A percentile compares a stretch with the other conserved stretches of the same genome.
phyloP scores from a whole-genome alignment of 2,329 filamentous ascomycete species.

The Capronia americana region DNA sequence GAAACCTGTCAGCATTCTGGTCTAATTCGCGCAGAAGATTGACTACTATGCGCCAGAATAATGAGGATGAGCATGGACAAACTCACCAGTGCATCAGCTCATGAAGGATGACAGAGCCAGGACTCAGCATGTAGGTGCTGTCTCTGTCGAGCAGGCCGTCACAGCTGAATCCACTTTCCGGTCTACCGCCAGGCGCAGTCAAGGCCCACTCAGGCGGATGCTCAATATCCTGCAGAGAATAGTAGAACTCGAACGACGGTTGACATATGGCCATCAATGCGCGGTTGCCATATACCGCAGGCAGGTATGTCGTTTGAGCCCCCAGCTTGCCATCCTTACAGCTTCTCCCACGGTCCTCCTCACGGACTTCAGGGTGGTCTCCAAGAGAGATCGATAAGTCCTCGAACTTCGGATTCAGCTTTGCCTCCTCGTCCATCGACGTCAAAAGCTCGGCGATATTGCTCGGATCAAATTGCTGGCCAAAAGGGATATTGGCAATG shows the following conservation, averaged over 20 bases:
- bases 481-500: slow-evolving; percentile 23
- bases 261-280: slow-evolving; percentile 2
- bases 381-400: slow-evolving; percentile 7
- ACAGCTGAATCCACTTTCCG: slow-evolving; percentile 1
- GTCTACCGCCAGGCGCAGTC: neutral
- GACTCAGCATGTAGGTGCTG: slow-evolving; percentile 14
- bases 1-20: neutral
- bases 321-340: slow-evolving; percentile 5
- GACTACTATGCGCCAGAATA: neutral
- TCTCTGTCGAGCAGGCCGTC: slow-evolving; percentile 1
- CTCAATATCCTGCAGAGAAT: slow-evolving; percentile 9
- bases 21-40: neutral
- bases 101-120: slow-evolving; percentile 12
- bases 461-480: slow-evolving; percentile 1
- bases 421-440: neutral
- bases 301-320: slow-evolving; percentile 1
- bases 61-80: neutral
- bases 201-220: slow-evolving; percentile 6
- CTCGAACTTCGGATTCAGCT: slow-evolving; percentile 7
- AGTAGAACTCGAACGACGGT: slow-evolving; percentile 3
- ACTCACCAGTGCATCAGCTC: slow-evolving; percentile 15
- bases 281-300: neutral
- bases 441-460: neutral
- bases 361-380: slow-evolving; percentile 2
- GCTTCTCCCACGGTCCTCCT: neutral